Base-by-base conservation (phyloP, 2,329 filamentous ascomycete genomes). In the Colletotrichum ledebouriae region DNA sequence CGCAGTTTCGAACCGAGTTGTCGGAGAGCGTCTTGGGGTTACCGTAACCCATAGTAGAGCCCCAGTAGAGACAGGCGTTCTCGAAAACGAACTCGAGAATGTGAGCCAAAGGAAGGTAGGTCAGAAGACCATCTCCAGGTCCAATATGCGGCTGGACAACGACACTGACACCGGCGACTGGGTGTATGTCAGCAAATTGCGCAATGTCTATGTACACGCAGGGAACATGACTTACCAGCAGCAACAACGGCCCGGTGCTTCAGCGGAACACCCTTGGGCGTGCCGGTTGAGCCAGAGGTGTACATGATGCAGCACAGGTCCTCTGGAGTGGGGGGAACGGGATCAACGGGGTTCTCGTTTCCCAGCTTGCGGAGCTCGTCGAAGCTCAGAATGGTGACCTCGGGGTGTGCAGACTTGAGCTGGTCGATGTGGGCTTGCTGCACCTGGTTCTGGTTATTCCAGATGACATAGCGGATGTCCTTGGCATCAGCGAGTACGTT, bases 61-160 rank as follows among this genome's bases (percentile, higher is more conserved):
- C 94, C 93, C 93, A 97, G 83, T 88, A 94, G 70, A 97, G 80
- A 68, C 89, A 90, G 11, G 92, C 87, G 76, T 94, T 95, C 81
- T 97, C 94, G 76, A 97, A 96, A 72, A 97, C 92, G 76, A 94
- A 95, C 78, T 97, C 94, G 73, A 97, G 87, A 76, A 97, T 97
- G 76, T 97, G 94, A 2, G 94, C 93, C 62, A 94, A 87, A 5
- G 94, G 94, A 2, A 97, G 89, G 78, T 97, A 97, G 44, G 94
- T 92, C 60, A 97, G 85, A 55, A 97, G 84, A 57, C 88, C 87
- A 76, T 97, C 94, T 15, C 91, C 91, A 29, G 92, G 92, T 29
- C 91, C 90, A 70, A 97, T 87, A 77, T 92, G 94, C 22, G 88
- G 87, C 56, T 92, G 90, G 44, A 97, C 91, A 70, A 96, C 90